Conservation (phyloP, 345 rosid genomes). For the Dovyalis caffra region DNA sequence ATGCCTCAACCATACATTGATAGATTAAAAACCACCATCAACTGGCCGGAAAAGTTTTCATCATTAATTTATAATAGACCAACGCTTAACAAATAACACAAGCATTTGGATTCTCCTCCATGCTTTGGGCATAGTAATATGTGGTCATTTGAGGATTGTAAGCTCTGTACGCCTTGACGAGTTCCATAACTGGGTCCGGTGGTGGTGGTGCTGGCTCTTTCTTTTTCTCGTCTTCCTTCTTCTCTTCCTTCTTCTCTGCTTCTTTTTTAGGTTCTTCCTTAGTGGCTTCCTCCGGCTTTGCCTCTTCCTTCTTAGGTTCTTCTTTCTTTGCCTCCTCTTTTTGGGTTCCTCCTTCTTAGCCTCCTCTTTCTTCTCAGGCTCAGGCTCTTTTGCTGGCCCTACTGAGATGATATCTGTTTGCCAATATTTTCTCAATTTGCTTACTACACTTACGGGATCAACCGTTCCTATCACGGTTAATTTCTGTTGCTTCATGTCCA, state of each 20-base stretch:
- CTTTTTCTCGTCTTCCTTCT: constrained; percentile 26
- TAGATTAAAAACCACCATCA: constrained; percentile 30
- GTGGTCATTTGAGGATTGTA: constrained; percentile 74
- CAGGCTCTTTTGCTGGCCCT: constrained; percentile 86
- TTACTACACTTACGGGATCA: constrained; percentile 67
- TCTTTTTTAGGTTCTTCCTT: constrained; percentile 32
- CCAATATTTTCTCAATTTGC: constrained; percentile 83
- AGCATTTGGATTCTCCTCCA: constrained; percentile 95
- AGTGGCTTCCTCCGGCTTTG: constrained; percentile 36
- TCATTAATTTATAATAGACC: constrained; percentile 4
- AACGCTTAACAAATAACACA: constrained; percentile 56
- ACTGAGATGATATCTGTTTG: constrained; percentile 60
- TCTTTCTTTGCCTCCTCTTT: constrained; percentile 49
- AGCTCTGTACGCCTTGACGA: constrained; percentile 75
- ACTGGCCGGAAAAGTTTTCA: not conserved
- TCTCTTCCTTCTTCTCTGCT: constrained; percentile 22
- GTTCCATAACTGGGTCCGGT: constrained; percentile 66
- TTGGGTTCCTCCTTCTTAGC: constrained; percentile 46
- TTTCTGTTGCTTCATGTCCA: constrained; percentile 81
- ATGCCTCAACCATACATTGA: constrained; percentile 25
- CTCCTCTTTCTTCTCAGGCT: constrained; percentile 55
- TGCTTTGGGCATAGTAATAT: constrained; percentile 76
- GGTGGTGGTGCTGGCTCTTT: constrained; percentile 28
- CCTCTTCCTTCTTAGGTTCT: constrained; percentile 42
- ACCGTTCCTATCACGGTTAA: constrained; percentile 70